Base-by-base conservation (phyloP, 306 rosid species). In the Prunus dulcis region DNA sequence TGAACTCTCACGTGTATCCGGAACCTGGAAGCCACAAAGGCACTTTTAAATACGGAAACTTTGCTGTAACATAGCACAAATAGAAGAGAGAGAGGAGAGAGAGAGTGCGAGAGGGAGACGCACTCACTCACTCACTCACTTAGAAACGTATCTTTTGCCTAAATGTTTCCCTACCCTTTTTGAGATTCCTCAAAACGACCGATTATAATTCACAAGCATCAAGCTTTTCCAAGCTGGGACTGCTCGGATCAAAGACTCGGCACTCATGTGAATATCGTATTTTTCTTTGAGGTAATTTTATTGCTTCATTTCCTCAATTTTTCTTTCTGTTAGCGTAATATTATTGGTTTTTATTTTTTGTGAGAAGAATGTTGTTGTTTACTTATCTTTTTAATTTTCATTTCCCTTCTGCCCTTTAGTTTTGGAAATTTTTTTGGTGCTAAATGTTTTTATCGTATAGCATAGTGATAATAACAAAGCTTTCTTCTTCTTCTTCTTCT, bases 241-340 rank as follows among this genome's bases (percentile, higher is more conserved):
- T 19, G 18, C 64, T 71, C 32, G 50, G 50, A 71, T 71, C 64
- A 71, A 47, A n/a, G 47, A 53, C 75, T 41, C 13, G n/a, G 32
- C 63, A 34, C 50, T 10, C 17, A 53, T 53, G 75, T 12, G n/a
- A 19, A 9, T 27, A 28, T 3, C 20, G 3, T 30, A 5, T 9
- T 12, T 70, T 30, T 52, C 5, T 45, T 69, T 12, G 64, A 71
- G 75, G 75, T 71, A 71, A 53, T 30, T 71, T 53, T 17, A 13
- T 53, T 32, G 9, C 2, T 12, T 32, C n/a, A 12, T 53, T 38
- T 32, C 19, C 43, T 34, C 4, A 53, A 30, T 32, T 18, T n/a
- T n/a, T 67, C 18, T 1, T 14, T 43, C 5, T 67, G 32, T 13
- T 46, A 3, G 56, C 23, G 20, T n/a, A 41, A 19, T 12, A 49